These are phyloP conservation scores for Chloris gayana DNA, from an alignment of 176 grass and related monocot genomes.

Conservation along the genomic window DNA sequence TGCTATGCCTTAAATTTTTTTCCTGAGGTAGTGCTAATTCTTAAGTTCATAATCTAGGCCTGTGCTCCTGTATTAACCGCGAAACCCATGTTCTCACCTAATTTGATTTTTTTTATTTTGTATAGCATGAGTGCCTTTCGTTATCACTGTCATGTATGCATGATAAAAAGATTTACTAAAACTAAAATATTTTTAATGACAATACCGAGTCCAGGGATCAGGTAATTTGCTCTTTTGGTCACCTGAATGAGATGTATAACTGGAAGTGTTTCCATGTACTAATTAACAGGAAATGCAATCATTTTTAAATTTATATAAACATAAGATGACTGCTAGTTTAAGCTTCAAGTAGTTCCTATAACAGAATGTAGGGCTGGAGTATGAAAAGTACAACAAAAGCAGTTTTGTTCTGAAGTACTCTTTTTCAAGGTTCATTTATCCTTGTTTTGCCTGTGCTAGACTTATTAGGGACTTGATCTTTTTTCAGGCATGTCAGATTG, in stretches of 20 bases:
- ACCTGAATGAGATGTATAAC: too few species aligned
- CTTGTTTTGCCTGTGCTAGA: constrained; percentile 6
- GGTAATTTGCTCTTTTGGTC: too few species aligned
- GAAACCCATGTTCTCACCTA: background rate
- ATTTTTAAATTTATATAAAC: background rate
- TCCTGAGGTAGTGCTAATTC: too few species aligned
- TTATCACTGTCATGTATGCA: background rate
- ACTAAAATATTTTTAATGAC: background rate
- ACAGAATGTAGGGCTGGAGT: background rate
- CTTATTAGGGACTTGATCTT: background rate
- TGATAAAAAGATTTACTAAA: background rate
- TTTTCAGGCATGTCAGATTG: constrained; percentile 1
- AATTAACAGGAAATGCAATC: background rate
- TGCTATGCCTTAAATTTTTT: background rate
- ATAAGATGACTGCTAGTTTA: background rate
- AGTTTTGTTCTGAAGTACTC: background rate
- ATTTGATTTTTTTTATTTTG: background rate
- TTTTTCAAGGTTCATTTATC: background rate
- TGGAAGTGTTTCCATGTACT: background rate
- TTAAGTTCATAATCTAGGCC: background rate
- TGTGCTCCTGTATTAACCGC: background rate
- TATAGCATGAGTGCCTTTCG: background rate
- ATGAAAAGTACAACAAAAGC: background rate
- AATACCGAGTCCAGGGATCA: too few species aligned
- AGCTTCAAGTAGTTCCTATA: background rate